Evolutionary conservation across 129 eudicot species (phyloP), one percentile per base, ranked within the genome.

Genomic region (Chrysanthemum seticuspe): DNA sequence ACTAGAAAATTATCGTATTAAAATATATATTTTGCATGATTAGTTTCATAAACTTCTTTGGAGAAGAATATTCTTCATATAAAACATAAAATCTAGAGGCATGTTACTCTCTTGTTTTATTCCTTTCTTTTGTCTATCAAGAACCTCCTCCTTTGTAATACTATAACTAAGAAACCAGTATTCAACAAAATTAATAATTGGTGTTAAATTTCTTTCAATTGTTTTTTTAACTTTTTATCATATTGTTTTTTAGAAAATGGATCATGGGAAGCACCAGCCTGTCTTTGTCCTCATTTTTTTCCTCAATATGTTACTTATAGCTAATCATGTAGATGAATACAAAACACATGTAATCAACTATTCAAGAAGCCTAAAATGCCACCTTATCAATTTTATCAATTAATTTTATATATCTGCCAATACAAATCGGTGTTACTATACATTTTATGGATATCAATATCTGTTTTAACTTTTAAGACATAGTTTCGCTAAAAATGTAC

Each of bases 81-180:
- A 60, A 62, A 76, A 58, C 54, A 72, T 55, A 65, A 72, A 65
- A 78, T 78, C 82, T 78, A 72, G 73, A 16, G 29, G 62, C 82
- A 78, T 72, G 78, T 78, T 78, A 72, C 82, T 55, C 56, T 65
- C 62, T 47, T 71, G 68, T 65, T 65, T 72, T 72, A 78, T 78
- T 54, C 67, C 36, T 47, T 78, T 71, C 73, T 12, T 14, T 77
- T 65, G 77, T 78, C 73, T 64, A 48, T 48, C 14, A 56, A 40
- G 68, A 71, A 72, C 73, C 78, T 71, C 77, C 73, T 72, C 13
- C 19, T 62, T 9, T 2, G 25, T 23, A 0, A 23, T 23, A 23
- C 0, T 23, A 23, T 34, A 34, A 34, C 40, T 34, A 34, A 34
- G 40, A 34, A 34, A 65, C 8, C 1, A 3, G 25, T 19, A 65